These are phyloP conservation scores for Scutellaria galericulata DNA, from an alignment of 257 asterid species.

Conservation along the genomic window DNA sequence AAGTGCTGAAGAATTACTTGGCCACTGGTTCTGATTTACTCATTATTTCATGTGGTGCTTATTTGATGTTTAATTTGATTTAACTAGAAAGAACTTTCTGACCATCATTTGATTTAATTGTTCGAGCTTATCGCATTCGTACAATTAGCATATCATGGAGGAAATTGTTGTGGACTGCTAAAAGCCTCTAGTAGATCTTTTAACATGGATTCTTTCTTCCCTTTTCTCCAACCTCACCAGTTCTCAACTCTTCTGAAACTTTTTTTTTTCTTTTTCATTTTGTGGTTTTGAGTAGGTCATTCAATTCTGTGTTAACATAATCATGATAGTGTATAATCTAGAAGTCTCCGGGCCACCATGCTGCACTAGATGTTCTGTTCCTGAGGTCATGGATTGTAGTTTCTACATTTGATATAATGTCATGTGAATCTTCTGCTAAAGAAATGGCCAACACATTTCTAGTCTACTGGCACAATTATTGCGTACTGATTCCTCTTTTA, in stretches of 20 bases:
- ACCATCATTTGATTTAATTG: not conserved
- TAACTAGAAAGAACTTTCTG: constrained; percentile 12
- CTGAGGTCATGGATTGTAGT: constrained; percentile 4
- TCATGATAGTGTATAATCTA: not conserved
- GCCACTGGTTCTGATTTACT: not conserved
- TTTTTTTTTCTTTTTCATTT: constrained; percentile 11
- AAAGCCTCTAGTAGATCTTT: not conserved
- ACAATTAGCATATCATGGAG: constrained; percentile 5
- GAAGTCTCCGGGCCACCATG: not conserved
- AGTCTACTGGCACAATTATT: not conserved
- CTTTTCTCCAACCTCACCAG: not conserved
- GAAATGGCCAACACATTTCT: not conserved
- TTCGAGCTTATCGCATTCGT: constrained; percentile 6
- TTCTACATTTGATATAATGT: constrained; percentile 1
- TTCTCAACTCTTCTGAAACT: not conserved
- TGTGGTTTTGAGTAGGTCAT: constrained; percentile 4
- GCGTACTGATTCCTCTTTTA: not conserved
- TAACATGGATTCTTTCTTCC: constrained; percentile 1
- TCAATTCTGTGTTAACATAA: not conserved
- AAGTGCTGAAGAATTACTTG: not conserved
- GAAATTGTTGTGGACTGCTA: not conserved
- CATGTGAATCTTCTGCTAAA: constrained; percentile 12
- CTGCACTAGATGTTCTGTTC: not conserved
- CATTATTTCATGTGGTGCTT: not conserved
- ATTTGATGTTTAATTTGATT: constrained; percentile 20